A percentile compares a stretch with the other conserved stretches of the same genome.
Evolutionary conservation across 139 green algal species (phyloP).

Genomic region (Chlamydomonas sp.): DNA sequence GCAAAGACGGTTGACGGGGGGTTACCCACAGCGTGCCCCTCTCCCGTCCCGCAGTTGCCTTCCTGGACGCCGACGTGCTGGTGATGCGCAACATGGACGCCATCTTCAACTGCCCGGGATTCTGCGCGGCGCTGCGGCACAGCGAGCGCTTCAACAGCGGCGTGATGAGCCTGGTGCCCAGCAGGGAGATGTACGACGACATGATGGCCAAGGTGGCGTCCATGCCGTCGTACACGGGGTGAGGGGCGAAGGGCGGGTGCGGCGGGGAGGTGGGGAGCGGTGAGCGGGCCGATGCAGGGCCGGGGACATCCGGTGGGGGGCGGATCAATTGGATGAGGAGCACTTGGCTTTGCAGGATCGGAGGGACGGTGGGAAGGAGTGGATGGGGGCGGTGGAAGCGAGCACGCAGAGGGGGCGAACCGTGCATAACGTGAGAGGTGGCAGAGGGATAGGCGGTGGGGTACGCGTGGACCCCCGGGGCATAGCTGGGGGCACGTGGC

Average conservation of each 20-base stretch:
- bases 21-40: background rate
- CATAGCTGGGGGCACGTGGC: too few relatives aligned
- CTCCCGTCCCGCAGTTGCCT: conserved; percentile 63
- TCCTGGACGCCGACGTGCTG: conserved; percentile 81
- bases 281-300: too few relatives aligned
- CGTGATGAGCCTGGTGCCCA: conserved; percentile 75
- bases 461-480: too few relatives aligned
- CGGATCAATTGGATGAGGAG: too few relatives aligned
- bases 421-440: too few relatives aligned
- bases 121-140: conserved; percentile 79
- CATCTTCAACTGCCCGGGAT: conserved; percentile 76
- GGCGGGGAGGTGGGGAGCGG: too few relatives aligned
- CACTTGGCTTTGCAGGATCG: too few relatives aligned
- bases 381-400: too few relatives aligned
- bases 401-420: too few relatives aligned
- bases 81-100: conserved; percentile 70
- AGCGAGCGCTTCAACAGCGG: conserved; percentile 82
- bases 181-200: conserved; percentile 55
- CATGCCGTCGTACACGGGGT: conserved; percentile 78
- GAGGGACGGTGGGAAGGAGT: too few relatives aligned
- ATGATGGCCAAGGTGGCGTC: conserved; percentile 71
- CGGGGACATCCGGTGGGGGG: too few relatives aligned
- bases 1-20: background rate
- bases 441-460: too few relatives aligned
- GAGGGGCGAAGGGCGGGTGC: background rate